Conservation (phyloP, 1,139 yeast species). For the Geotrichum europaeum region DNA sequence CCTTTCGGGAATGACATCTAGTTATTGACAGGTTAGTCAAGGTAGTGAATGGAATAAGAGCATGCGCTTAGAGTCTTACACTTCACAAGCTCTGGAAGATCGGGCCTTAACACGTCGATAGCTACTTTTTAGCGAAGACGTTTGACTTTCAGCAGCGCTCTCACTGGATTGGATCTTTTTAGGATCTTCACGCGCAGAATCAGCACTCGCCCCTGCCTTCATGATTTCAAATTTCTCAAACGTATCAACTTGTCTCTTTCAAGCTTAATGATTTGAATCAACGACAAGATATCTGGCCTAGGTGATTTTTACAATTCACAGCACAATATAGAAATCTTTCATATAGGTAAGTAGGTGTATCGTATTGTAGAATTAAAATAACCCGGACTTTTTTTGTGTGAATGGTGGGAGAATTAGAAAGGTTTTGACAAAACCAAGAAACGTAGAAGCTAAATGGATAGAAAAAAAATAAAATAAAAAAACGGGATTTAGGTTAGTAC, state of each 20-base stretch:
- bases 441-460: neutral
- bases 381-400: neutral
- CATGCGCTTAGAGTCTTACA: slow-evolving; percentile 28
- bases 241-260: neutral
- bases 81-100: slow-evolving; percentile 33
- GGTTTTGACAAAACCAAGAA: neutral
- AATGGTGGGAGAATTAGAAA: neutral
- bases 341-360: neutral
- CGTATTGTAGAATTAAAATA: neutral
- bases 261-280: neutral
- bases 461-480: neutral
- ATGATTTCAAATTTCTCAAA: neutral
- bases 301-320: neutral
- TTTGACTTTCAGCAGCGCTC: neutral
- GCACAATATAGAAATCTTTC: neutral
- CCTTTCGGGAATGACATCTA: slow-evolving; percentile 58
- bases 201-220: neutral
- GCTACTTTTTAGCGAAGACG: slow-evolving; percentile 12
- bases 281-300: neutral
- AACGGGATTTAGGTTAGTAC: too few relatives aligned
- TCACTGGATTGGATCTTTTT: slow-evolving; percentile 15
- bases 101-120: slow-evolving; percentile 31
- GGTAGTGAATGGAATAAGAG: neutral
- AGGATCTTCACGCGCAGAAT: neutral
- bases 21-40: slow-evolving; percentile 19